Conservation (phyloP, 305 asterid genomes). For the Rubia tinctorum region DNA sequence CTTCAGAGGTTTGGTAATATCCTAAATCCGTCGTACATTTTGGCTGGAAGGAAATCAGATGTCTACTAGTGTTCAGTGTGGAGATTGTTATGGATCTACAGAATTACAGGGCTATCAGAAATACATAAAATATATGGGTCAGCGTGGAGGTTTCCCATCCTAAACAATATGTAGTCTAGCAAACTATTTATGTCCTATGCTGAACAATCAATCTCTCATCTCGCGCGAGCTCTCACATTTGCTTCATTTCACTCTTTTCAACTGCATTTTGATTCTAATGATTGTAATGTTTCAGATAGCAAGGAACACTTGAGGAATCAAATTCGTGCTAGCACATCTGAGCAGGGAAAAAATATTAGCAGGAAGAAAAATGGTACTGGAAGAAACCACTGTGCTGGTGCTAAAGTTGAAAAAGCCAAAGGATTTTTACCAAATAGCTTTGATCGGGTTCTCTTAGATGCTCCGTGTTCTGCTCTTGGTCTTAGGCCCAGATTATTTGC, state of each 20-base stretch:
- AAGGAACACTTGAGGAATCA: constrained; percentile 36
- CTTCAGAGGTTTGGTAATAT: background rate
- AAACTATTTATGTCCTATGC: background rate
- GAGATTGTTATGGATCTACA: background rate
- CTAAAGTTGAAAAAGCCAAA: constrained; percentile 65
- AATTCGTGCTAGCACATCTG: constrained; percentile 50
- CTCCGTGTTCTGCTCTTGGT: constrained; percentile 99
- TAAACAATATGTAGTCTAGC: background rate
- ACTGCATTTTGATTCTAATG: background rate
- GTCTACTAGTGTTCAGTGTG: background rate
- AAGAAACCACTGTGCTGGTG: constrained; percentile 64
- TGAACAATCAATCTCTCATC: background rate
- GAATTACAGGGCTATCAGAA: background rate
- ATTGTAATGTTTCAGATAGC: constrained; percentile 32
- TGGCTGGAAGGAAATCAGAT: background rate
- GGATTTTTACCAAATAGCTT: constrained; percentile 88
- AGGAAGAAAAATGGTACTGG: constrained; percentile 82
- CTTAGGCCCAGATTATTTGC: constrained; percentile 89
- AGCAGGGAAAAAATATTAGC: constrained; percentile 47
- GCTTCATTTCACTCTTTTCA: background rate
- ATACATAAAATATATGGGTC: background rate
- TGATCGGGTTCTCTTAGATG: constrained; percentile 97
- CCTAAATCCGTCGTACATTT: too few species aligned
- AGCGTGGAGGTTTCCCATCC: background rate
- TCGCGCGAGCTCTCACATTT: background rate